Evolutionary conservation across 2,329 filamentous ascomycete genomes (phyloP).

Genomic region (Aspergillus intermedius): DNA sequence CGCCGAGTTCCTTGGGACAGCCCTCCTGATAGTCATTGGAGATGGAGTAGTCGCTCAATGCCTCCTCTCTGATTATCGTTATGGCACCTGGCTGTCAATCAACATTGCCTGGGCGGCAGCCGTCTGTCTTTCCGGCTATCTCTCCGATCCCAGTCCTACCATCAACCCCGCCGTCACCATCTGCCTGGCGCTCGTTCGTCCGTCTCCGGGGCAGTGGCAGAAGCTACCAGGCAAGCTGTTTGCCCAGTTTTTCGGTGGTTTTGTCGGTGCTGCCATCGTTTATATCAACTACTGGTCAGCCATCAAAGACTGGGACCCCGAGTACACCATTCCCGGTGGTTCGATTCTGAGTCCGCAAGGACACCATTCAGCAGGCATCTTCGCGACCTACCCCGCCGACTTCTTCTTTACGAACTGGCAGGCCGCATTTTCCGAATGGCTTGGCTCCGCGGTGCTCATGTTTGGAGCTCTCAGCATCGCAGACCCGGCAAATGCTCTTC

Average conservation of each 20-base stretch:
- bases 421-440: slow-evolving; percentile 22
- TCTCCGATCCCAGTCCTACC: slow-evolving; percentile 21
- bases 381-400: slow-evolving; percentile 21
- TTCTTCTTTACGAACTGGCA: slow-evolving; percentile 26
- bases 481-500: slow-evolving; percentile 17
- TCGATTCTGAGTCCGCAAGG: slow-evolving; percentile 22
- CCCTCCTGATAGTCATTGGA: slow-evolving; percentile 26
- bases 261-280: slow-evolving; percentile 24
- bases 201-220: slow-evolving; percentile 20
- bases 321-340: slow-evolving; percentile 24
- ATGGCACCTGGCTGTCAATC: slow-evolving; percentile 29
- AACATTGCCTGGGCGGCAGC: slow-evolving; percentile 27
- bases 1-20: slow-evolving; percentile 28
- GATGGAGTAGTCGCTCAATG: slow-evolving; percentile 28
- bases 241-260: slow-evolving; percentile 25
- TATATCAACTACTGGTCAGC: slow-evolving; percentile 27
- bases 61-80: slow-evolving; percentile 25
- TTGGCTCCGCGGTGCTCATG: slow-evolving; percentile 25
- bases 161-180: slow-evolving; percentile 24
- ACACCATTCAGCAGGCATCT: slow-evolving; percentile 24
- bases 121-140: slow-evolving; percentile 22
- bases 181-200: slow-evolving; percentile 22
- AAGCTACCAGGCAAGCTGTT: slow-evolving; percentile 21
- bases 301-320: slow-evolving; percentile 25
- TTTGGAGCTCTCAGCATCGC: slow-evolving; percentile 23